Evolutionary conservation across 2,329 filamentous ascomycete genomes (phyloP).

Genomic region (Fusarium oligoseptatum): DNA sequence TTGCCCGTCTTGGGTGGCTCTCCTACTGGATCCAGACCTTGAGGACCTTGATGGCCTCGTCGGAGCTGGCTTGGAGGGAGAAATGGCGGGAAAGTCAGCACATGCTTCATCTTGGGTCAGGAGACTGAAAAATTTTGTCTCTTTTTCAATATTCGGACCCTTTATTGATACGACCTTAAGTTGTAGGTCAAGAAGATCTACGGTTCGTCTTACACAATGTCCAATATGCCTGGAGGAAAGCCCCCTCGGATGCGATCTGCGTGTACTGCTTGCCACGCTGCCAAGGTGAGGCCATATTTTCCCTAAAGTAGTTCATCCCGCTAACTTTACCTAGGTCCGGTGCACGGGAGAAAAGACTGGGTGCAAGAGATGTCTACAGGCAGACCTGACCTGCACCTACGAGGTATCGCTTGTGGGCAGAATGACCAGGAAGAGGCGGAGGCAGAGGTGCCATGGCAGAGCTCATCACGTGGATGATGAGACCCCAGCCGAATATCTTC

Average conservation of each 20-base stretch:
- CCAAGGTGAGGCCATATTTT: slow-evolving; percentile 5
- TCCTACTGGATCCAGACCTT: not conserved
- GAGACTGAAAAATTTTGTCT: not conserved
- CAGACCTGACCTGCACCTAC: slow-evolving; percentile 3
- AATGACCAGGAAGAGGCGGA: slow-evolving; percentile 14
- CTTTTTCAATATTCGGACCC: not conserved
- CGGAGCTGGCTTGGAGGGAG: not conserved
- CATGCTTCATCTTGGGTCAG: not conserved
- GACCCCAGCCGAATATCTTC: not conserved
- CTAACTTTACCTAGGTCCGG: slow-evolving; percentile 1
- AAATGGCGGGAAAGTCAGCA: not conserved
- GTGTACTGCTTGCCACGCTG: slow-evolving; percentile 11
- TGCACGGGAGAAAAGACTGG: slow-evolving; percentile 13
- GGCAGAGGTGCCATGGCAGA: not conserved
- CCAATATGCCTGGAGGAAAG: not conserved
- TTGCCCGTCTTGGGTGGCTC: not conserved
- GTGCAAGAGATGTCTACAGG: slow-evolving; percentile 5
- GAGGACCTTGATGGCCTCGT: slow-evolving; percentile 16
- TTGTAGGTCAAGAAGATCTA: not conserved
- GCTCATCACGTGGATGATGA: not conserved
- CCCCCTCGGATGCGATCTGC: slow-evolving; percentile 15
- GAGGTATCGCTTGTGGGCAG: slow-evolving; percentile 17
- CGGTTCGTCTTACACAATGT: not conserved
- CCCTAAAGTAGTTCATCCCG: no score
- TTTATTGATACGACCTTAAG: not conserved